Evolutionary conservation across 306 rosid genomes (phyloP), one percentile per base, ranked within the genome.

Genomic region (Sophora flavescens): DNA sequence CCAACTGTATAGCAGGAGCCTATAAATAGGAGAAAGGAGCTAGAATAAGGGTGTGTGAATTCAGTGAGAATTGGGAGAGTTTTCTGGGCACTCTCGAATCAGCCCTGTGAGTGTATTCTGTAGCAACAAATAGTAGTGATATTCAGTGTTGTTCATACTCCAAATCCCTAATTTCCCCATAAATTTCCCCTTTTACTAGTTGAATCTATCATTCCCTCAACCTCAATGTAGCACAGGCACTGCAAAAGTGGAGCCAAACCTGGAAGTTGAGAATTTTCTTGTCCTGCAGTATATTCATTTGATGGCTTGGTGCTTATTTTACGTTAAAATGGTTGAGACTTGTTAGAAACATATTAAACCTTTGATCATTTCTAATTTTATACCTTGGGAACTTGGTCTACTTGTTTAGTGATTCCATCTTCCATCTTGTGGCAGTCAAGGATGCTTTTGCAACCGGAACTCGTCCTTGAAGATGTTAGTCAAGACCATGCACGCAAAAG

Each of bases 401-500:
- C 15, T 64, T 13, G 17, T 63, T 71, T 44, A 62, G 8, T 63
- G 56, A 41, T 76, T 18, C 57, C 60, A 22, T 58, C 18, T 78
- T 44, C 11, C 17, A 15, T 78, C 22, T 39, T 70, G 42, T 80
- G 18, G 64, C 84, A 95, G 97, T 89, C 97, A 79, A 87, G 93
- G 88, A 90, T 91, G 96, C 97, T 91, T 70, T 79, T 95, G 84
- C 99, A 86, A 72, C 91, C 97, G 52, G 97, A 95, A 78, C 96
- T 88, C 56, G 97, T 87, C 48, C 97, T 95, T 79, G 97, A 95
- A 84, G 97, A 95, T 82, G 97, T 95, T 66, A 92, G 97, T 79
- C 99, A 95, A 84, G 99, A 92, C 81, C 99, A 89, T 84, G 99
- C 99, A 11, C 96, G 86, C 71, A 95, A 90, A 84, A 95, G n/a